Evolutionary conservation across 345 rosid species (phyloP), one percentile per base, ranked within the genome.

Genomic region (Hypericum perforatum): DNA sequence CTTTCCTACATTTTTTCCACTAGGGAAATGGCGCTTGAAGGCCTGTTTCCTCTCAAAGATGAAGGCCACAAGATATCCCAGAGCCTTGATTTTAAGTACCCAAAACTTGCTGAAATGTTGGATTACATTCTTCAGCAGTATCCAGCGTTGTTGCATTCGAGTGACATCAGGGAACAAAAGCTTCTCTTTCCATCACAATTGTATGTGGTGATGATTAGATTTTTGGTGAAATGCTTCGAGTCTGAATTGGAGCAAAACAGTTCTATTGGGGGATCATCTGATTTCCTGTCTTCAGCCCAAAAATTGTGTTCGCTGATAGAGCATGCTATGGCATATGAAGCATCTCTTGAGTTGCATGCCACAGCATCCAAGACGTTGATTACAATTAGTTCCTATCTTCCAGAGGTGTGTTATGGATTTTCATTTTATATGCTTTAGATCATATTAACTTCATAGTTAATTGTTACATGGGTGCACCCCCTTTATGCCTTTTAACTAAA

Each of bases 1-100:
- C 1, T 22, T 13, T 16, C 9, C 38, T 49, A 29, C 29, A 49
- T 47, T 10, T 39, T 37, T 56, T 36, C 57, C 48, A 70, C 16
- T 47, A 84, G 97, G 76, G 97, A 90, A 75, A 69, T 90, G 78
- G 95, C 95, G 60, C 80, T 82, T 16, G 89, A 84, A 77, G 94
- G 95, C 60, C 74, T 90, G 52, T 84, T 78, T 76, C 90, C 75
- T 52, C 32, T 53, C 49, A 82, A 78, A 69, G 82, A 74, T 64
- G 80, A 70, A 66, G 65, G 74, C 54, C 75, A 11, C 56, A 61
- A 37, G 43, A 56, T 48, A 42, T 68, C 55, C 74, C 69, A 73
- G 61, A 79, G 65, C 73, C 63, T 63, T 64, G 73, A 76, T 43
- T 45, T 56, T 49, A 81, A 56, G 53, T 84, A 82, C 69, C 97